A percentile compares a stretch with the other conserved stretches of the same genome.
Conservation (phyloP, 2,329 filamentous ascomycete species). For the Fusarium mundagurra region DNA sequence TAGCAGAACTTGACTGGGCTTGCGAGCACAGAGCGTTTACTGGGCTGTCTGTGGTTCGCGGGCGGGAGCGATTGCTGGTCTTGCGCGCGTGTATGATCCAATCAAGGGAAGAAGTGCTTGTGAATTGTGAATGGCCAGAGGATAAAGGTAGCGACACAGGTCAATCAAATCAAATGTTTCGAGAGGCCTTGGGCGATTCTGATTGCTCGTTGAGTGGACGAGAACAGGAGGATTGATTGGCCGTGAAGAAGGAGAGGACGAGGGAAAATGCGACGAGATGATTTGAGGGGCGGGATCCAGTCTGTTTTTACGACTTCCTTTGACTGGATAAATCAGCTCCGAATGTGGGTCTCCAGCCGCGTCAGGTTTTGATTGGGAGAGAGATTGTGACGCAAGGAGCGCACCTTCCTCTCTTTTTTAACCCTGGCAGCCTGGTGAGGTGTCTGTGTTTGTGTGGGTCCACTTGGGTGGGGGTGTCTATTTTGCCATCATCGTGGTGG, state of each 20-base stretch:
- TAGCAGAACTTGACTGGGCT: conserved; percentile 14
- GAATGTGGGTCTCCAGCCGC: conserved; percentile 47
- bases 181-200: conserved; percentile 44
- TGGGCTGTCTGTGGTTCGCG: conserved; percentile 3
- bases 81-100: conserved; percentile 36
- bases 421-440: not conserved
- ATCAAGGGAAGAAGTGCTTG: conserved; percentile 41
- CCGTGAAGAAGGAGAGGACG: conserved; percentile 56
- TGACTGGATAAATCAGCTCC: conserved; percentile 61
- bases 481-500: not conserved
- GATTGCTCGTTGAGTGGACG: conserved; percentile 51
- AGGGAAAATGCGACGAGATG: conserved; percentile 58
- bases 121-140: conserved; percentile 46
- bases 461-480: not conserved
- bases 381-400: conserved; percentile 44
- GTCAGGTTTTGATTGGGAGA: conserved; percentile 46
- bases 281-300: conserved; percentile 61
- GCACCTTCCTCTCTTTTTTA: conserved; percentile 5
- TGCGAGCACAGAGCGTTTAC: conserved; percentile 26
- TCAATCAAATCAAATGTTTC: conserved; percentile 41
- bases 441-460: not conserved
- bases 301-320: conserved; percentile 54
- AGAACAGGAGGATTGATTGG: conserved; percentile 57
- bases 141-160: conserved; percentile 30
- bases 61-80: conserved; percentile 21